phyloP scores from a whole-genome alignment of 192 early-diverging fungal genomes.

The Allomyces javanicus region DNA sequence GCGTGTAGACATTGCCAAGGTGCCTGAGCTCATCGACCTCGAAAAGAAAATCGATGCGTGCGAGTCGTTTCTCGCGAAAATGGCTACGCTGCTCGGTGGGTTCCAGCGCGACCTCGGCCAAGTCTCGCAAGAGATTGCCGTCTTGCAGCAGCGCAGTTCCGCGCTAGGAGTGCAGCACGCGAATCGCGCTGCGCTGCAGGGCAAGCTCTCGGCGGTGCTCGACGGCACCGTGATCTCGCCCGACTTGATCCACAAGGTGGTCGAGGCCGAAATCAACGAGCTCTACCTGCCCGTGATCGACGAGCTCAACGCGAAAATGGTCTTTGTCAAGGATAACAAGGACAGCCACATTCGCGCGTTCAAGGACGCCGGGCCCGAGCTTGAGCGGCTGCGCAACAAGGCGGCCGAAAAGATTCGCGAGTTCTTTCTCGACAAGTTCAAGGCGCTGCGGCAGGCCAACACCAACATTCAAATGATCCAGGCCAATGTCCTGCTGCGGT shows the following conservation, averaged over 20 bases:
- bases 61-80: slow-evolving; percentile 56
- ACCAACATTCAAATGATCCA: slow-evolving; percentile 88
- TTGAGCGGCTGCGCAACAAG: slow-evolving; percentile 72
- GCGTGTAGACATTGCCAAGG: not conserved
- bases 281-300: slow-evolving; percentile 60
- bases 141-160: slow-evolving; percentile 60
- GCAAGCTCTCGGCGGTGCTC: slow-evolving; percentile 45
- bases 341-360: slow-evolving; percentile 39
- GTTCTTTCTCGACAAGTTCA: slow-evolving; percentile 69
- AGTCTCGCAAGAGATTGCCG: slow-evolving; percentile 73
- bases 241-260: slow-evolving; percentile 51
- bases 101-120: slow-evolving; percentile 76
- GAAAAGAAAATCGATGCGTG: slow-evolving; percentile 15
- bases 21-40: not conserved
- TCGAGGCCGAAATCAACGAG: slow-evolving; percentile 81
- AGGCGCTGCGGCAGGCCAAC: slow-evolving; percentile 64
- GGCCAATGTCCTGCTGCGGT: slow-evolving; percentile 74
- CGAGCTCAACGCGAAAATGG: slow-evolving; percentile 77
- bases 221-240: slow-evolving; percentile 46
- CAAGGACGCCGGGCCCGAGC: slow-evolving; percentile 72
- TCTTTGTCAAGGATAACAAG: slow-evolving; percentile 35
- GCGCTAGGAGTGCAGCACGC: slow-evolving; percentile 61
- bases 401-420: slow-evolving; percentile 64
- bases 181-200: slow-evolving; percentile 32
- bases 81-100: slow-evolving; percentile 64